Percentiles rank a stretch among this genome's conserved stretches.
phyloP scores from a whole-genome alignment of 108 stramenopile species.

The Cyclotella cryptica region DNA sequence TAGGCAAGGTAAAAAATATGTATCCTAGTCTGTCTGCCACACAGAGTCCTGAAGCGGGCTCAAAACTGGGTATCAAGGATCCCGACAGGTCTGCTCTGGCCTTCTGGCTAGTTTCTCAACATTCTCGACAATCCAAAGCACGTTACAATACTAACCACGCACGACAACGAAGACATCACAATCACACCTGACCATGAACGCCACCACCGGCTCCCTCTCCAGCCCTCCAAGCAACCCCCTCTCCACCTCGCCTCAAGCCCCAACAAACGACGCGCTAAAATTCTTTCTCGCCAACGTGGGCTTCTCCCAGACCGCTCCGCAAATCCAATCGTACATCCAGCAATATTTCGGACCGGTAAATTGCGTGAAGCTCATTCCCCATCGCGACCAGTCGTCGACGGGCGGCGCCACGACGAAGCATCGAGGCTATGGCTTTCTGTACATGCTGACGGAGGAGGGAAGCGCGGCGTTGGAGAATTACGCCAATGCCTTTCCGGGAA shows the following conservation, averaged over 20 bases:
- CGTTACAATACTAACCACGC: too few relatives aligned
- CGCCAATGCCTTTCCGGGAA: conserved; percentile 40
- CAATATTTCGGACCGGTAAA: conserved; percentile 52
- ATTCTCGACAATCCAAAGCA: too few relatives aligned
- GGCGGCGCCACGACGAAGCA: conserved; percentile 5
- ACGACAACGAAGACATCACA: too few relatives aligned
- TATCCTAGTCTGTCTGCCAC: too few relatives aligned
- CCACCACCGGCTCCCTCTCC: conserved; percentile 6
- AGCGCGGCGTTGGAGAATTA: conserved; percentile 38
- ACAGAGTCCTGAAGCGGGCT: too few relatives aligned
- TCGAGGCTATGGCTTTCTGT: conserved; percentile 57
- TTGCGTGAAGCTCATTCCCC: conserved; percentile 50
- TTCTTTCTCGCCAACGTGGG: conserved; percentile 57
- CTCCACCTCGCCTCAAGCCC: conserved; percentile 27
- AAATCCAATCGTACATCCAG: conserved; percentile 41
- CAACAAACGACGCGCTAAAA: conserved; percentile 45
- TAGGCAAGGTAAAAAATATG: too few relatives aligned
- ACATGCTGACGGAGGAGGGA: conserved; percentile 47
- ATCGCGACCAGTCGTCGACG: background rate
- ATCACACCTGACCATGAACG: background rate
- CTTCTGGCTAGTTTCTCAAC: too few relatives aligned
- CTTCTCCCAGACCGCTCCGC: conserved; percentile 36
- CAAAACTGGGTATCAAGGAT: too few relatives aligned
- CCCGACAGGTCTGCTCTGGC: too few relatives aligned
- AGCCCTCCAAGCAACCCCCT: background rate